Evolutionary conservation across 805 yeast species (phyloP).

Genomic region (Candida railenensis): DNA sequence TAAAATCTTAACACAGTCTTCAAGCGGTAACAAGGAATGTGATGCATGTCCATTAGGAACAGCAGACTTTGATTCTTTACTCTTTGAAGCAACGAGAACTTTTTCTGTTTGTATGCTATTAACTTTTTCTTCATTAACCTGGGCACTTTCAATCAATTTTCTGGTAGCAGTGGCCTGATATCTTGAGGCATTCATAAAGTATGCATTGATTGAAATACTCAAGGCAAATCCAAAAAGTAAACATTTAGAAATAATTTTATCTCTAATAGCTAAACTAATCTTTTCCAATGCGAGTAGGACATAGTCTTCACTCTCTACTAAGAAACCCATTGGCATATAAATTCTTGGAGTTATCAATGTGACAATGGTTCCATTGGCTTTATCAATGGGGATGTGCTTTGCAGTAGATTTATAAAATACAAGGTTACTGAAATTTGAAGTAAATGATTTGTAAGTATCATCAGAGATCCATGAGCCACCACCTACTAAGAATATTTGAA

Average conservation of each 20-base stretch:
- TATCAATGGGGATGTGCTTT: constrained; percentile 43
- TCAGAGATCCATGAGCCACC: constrained; percentile 68
- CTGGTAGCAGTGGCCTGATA: constrained; percentile 50
- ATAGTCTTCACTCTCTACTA: constrained; percentile 63
- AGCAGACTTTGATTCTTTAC: constrained; percentile 17
- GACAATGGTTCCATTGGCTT: constrained; percentile 49
- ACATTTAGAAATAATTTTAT: constrained; percentile 75
- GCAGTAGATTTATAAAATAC: constrained; percentile 40
- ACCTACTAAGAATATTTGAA: constrained; percentile 63
- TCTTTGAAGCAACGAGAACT: constrained; percentile 16
- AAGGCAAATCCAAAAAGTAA: constrained; percentile 69
- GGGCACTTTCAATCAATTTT: constrained; percentile 30
- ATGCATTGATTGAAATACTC: constrained; percentile 78
- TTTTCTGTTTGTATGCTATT: constrained; percentile 2
- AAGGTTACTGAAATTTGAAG: constrained; percentile 17
- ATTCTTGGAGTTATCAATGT: constrained; percentile 57
- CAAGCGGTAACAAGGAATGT: constrained; percentile 48
- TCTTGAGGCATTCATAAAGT: constrained; percentile 83
- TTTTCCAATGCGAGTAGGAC: constrained; percentile 50
- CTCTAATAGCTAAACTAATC: constrained; percentile 70
- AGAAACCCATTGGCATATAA: constrained; percentile 55
- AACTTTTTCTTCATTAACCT: constrained; percentile 1
- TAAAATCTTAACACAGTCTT: constrained; percentile 59
- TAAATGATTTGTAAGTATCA: constrained; percentile 8
- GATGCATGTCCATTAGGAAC: constrained; percentile 14